Percentiles rank a stretch among this genome's conserved stretches.
phyloP scores from a whole-genome alignment of 2,329 filamentous ascomycete genomes.

The Apiospora hydei region DNA sequence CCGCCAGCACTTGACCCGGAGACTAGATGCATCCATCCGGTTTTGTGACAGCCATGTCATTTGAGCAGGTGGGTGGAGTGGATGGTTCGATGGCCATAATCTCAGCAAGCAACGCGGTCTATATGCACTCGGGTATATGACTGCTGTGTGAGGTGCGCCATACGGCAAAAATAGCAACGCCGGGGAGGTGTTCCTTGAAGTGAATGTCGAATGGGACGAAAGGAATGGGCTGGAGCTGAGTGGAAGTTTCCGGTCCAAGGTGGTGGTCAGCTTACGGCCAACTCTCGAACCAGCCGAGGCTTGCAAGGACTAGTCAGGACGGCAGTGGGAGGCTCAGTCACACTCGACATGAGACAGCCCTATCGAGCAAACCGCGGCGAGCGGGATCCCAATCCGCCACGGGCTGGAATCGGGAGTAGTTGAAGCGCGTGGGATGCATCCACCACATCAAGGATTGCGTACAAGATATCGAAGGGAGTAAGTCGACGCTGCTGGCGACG shows the following conservation, averaged over 20 bases:
- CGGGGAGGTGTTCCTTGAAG: neutral
- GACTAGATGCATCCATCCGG: neutral
- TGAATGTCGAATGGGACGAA: neutral
- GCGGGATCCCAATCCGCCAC: constrained; percentile 1
- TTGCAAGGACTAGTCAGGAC: neutral
- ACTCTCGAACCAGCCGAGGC: neutral
- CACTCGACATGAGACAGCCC: neutral
- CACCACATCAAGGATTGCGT: neutral
- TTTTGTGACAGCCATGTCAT: neutral
- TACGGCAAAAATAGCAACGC: neutral
- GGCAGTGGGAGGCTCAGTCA: neutral
- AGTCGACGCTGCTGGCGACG: neutral
- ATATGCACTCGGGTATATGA: neutral
- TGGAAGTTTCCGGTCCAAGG: neutral
- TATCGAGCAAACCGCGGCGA: neutral
- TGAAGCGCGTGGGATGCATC: constrained; percentile 13
- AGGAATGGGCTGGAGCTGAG: constrained; percentile 4
- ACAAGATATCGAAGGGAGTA: too few relatives aligned
- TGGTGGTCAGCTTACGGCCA: constrained; percentile 14
- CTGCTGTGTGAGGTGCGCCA: neutral
- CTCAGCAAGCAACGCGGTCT: neutral
- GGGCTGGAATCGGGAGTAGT: neutral
- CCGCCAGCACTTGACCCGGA: neutral
- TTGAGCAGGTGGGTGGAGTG: neutral
- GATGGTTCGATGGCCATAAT: neutral